Conservation (phyloP, 768 basidiomycete species). For the Mrakia blollopis region DNA sequence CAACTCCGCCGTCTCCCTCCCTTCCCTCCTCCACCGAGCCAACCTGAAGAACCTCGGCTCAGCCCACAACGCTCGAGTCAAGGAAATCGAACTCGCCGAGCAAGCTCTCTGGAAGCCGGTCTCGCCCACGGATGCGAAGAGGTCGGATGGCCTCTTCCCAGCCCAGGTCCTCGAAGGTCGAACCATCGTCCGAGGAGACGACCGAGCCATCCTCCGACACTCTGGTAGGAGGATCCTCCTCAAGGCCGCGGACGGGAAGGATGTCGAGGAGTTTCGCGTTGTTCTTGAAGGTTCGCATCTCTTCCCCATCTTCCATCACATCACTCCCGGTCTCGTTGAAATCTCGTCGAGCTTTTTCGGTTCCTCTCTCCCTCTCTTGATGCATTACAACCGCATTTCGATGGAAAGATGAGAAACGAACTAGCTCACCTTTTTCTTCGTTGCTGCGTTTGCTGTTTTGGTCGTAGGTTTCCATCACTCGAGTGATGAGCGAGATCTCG, state of each 20-base stretch:
- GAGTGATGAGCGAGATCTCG: not conserved
- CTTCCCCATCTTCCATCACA: not conserved
- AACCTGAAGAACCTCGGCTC: conserved; percentile 1
- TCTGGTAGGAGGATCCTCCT: conserved; percentile 8
- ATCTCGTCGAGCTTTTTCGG: too few relatives aligned
- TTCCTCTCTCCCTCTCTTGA: not conserved
- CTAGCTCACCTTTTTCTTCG: conserved; percentile 4
- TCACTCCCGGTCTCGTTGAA: not conserved
- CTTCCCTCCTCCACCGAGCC: not conserved
- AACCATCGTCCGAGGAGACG: not conserved
- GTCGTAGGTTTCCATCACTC: not conserved
- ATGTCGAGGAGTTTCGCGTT: not conserved
- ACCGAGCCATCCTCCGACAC: conserved; percentile 1
- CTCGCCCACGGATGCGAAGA: not conserved
- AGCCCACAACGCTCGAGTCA: not conserved
- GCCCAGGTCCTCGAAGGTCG: not conserved
- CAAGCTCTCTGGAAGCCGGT: conserved; percentile 8
- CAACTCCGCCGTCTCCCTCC: not conserved
- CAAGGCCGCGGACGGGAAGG: not conserved
- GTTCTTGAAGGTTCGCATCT: conserved; percentile 8
- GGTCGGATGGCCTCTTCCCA: not conserved
- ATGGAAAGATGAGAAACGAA: not conserved
- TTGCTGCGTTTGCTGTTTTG: not conserved
- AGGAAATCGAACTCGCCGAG: conserved; percentile 12
- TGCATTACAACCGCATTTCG: not conserved